Base-by-base conservation (phyloP, 345 rosid genomes). In the Draba incana region DNA sequence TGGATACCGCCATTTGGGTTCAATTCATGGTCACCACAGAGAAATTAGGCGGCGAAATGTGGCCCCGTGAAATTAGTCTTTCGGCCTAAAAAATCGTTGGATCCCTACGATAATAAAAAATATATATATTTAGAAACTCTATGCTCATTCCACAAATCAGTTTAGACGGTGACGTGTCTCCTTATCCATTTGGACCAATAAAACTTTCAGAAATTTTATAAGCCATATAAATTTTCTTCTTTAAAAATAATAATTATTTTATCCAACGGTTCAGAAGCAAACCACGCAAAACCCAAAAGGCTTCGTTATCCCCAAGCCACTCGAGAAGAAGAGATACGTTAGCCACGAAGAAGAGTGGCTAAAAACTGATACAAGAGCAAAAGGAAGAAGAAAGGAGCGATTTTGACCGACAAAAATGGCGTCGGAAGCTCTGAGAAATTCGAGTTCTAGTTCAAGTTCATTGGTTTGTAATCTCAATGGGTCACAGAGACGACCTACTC, bases 401-500 rank as follows among this genome's bases (percentile, higher is more conserved):
- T 49, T 68, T 75, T 52, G 45, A 24, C 33, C n/a, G 16, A 16
- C 5, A 6, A 59, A 71, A 75, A 92, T 93, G 98, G 97, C 96
- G 15, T 80, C 87, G 24, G 96, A 88, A 77, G 81, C 87, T 52
- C 35, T 90, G 57, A 82, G 86, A 35, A 49, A 85, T n/a, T 58
- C 88, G 20, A 72, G 70, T 80, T 79, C 86, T 13, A 62, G 66
- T 49, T 72, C 78, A 0, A 50, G 59, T 64, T 80, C 94, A 0
- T 24, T 87, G 31, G 66, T 88, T 47, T 83, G 90, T 86, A 77
- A 66, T 80, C 78, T 85, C 48, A 82, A 79, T 75, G 91, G 87
- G 33, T 82, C 84, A 69, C 85, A 72, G 38, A 82, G 85, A 64
- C 70, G 84, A 13, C 78, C 85, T n/a, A 61, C 15, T 28, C 80